Evolutionary conservation across 495 filamentous ascomycete genomes (phyloP).

Genomic region (Talaromyces proteolyticus): DNA sequence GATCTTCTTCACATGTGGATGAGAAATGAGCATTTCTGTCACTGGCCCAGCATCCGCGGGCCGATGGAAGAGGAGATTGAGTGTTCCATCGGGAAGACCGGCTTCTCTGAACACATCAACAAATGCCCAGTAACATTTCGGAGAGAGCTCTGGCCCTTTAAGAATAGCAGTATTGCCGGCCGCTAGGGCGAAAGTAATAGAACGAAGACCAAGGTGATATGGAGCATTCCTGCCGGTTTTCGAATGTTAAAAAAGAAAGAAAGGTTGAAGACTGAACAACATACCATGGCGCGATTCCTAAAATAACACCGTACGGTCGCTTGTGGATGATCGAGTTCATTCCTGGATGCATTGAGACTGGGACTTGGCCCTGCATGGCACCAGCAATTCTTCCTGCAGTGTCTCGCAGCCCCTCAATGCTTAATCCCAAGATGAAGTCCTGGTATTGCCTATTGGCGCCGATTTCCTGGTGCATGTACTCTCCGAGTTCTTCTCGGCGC

Average conservation of each 20-base stretch:
- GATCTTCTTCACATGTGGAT: conserved; percentile 52
- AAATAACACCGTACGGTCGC: conserved; percentile 75
- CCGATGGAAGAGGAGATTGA: conserved; percentile 51
- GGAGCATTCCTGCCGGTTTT: conserved; percentile 53
- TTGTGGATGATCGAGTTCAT: conserved; percentile 62
- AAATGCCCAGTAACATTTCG: conserved; percentile 69
- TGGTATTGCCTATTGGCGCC: conserved; percentile 45
- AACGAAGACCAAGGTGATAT: conserved; percentile 58
- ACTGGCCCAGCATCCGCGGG: conserved; percentile 44
- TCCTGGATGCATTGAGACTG: conserved; percentile 45
- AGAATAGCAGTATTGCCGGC: conserved; percentile 73
- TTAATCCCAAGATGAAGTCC: conserved; percentile 53
- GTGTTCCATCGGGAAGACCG: conserved; percentile 54
- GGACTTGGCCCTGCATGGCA: conserved; percentile 55
- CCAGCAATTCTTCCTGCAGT: conserved; percentile 58
- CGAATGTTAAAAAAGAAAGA: no score
- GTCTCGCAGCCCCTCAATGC: conserved; percentile 58
- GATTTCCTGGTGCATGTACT: conserved; percentile 64
- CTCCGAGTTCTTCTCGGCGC: conserved; percentile 54
- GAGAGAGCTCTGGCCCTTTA: conserved; percentile 72
- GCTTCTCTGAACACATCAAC: conserved; percentile 66
- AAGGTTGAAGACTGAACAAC: neutral
- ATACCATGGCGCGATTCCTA: conserved; percentile 80
- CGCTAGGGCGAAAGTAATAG: conserved; percentile 68
- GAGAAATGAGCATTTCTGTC: conserved; percentile 51